Evolutionary conservation across 768 basidiomycete genomes (phyloP).

Genomic region (Leccinellum albellum): DNA sequence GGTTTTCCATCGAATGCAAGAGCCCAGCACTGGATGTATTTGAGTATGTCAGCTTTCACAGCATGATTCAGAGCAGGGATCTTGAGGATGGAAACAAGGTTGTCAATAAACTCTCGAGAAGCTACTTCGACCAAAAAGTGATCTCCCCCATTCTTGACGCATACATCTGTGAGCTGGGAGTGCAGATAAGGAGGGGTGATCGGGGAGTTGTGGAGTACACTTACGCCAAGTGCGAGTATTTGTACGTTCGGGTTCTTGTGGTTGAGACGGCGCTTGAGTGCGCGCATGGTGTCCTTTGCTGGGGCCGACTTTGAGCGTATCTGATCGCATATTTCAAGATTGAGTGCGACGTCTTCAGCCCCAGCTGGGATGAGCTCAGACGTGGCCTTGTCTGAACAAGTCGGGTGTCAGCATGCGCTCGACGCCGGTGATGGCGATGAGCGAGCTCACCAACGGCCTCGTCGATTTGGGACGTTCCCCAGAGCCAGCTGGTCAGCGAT

Average conservation of each 20-base stretch:
- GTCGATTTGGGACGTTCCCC: slow-evolving; percentile 81
- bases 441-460: slow-evolving; percentile 69
- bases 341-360: slow-evolving; percentile 85
- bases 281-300: slow-evolving; percentile 84
- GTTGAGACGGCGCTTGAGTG: slow-evolving; percentile 80
- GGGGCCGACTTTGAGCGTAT: slow-evolving; percentile 87
- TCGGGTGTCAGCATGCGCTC: slow-evolving; percentile 9
- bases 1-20: slow-evolving; percentile 82
- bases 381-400: slow-evolving; percentile 84
- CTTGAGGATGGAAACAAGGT: slow-evolving; percentile 84
- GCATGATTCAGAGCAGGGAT: slow-evolving; percentile 72
- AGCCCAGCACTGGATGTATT: slow-evolving; percentile 91
- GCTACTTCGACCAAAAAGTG: slow-evolving; percentile 81
- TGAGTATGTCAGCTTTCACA: slow-evolving; percentile 75
- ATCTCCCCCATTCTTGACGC: slow-evolving; percentile 97
- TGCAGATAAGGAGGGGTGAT: slow-evolving; percentile 1
- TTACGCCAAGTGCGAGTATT: slow-evolving; percentile 76
- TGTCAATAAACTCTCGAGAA: slow-evolving; percentile 91
- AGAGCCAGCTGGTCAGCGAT: slow-evolving; percentile 64
- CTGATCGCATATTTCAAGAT: slow-evolving; percentile 95
- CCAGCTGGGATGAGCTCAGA: slow-evolving; percentile 82
- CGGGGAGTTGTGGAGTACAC: slow-evolving; percentile 29
- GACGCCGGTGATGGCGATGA: not conserved
- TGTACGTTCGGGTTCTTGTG: slow-evolving; percentile 98
- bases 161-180: slow-evolving; percentile 76